A percentile compares a stretch with the other conserved stretches of the same genome.
Evolutionary conservation across 1,284 basidiomycete genomes (phyloP).

Genomic region (Thecaphora thlaspeos): DNA sequence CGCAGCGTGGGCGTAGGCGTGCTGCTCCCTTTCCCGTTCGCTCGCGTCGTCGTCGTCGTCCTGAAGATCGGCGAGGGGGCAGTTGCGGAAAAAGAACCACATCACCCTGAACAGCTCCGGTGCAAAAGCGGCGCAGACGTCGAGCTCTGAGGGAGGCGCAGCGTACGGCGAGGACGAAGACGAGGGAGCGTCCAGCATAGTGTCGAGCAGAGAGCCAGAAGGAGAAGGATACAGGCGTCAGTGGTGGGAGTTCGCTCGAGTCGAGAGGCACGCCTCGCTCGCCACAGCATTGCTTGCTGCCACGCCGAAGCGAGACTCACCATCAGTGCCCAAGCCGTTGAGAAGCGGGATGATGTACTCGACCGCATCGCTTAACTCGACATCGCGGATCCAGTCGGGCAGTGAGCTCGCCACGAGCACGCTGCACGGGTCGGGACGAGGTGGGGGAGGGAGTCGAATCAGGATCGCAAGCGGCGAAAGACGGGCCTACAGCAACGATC

Average conservation of each 20-base stretch:
- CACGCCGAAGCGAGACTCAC: constrained; percentile 61
- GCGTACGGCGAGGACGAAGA: no score
- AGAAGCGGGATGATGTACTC: constrained; percentile 91
- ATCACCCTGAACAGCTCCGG: constrained; percentile 77
- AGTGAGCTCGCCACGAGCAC: constrained; percentile 68
- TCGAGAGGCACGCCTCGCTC: no score
- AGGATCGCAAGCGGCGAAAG: no score
- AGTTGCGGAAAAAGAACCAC: constrained; percentile 89
- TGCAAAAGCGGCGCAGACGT: constrained; percentile 86
- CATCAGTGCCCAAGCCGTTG: constrained; percentile 78
- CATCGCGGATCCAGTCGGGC: constrained; percentile 55
- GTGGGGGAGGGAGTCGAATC: background rate
- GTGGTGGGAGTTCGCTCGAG: no score
- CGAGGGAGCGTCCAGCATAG: no score
- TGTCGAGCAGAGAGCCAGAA: no score
- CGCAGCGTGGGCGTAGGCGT: constrained; percentile 9
- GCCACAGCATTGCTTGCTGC: constrained; percentile 5
- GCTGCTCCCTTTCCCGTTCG: no score
- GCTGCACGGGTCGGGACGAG: constrained; percentile 4
- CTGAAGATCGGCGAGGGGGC: constrained; percentile 45
- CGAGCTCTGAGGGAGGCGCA: constrained; percentile 68
- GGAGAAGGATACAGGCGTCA: no score
- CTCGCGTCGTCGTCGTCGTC: constrained; percentile 22
- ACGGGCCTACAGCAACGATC: no score
- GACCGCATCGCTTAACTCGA: constrained; percentile 79